These are phyloP conservation scores for Lachnellula subtilissima DNA, from an alignment of 2,329 filamentous ascomycete genomes.

Conservation along the genomic window DNA sequence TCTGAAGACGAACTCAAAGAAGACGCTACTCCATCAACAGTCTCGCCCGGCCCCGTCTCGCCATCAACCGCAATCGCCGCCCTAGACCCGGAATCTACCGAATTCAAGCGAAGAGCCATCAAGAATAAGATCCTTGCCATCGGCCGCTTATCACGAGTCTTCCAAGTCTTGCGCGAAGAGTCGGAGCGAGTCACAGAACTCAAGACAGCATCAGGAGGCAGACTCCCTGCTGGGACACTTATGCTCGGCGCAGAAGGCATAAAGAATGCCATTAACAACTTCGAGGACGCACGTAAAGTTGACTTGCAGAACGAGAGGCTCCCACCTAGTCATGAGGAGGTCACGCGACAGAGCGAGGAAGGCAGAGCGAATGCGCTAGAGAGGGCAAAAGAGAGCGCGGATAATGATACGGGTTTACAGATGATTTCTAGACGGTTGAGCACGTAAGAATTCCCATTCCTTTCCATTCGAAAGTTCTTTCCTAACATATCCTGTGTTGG, in stretches of 20 bases:
- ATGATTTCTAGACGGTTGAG: constrained; percentile 86
- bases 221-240: constrained; percentile 88
- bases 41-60: constrained; percentile 63
- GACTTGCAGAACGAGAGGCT: constrained; percentile 94
- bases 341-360: constrained; percentile 74
- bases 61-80: constrained; percentile 55
- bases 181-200: constrained; percentile 95
- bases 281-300: constrained; percentile 95
- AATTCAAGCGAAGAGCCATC: constrained; percentile 93
- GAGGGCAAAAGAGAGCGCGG: constrained; percentile 80
- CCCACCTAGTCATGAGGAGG: constrained; percentile 88
- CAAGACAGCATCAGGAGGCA: constrained; percentile 91
- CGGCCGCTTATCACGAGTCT: constrained; percentile 90
- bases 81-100: constrained; percentile 75
- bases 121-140: constrained; percentile 99
- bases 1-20: constrained; percentile 98
- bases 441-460: constrained; percentile 66
- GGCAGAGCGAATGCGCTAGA: constrained; percentile 79
- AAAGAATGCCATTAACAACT: constrained; percentile 95
- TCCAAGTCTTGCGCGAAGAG: constrained; percentile 96
- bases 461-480: not conserved
- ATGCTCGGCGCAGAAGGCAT: constrained; percentile 98
- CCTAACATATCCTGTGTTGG: constrained; percentile 4
- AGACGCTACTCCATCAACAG: constrained; percentile 66
- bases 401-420: constrained; percentile 84